phyloP scores from a whole-genome alignment of 352 stramenopile species.

The Phytophthora foliorum region DNA sequence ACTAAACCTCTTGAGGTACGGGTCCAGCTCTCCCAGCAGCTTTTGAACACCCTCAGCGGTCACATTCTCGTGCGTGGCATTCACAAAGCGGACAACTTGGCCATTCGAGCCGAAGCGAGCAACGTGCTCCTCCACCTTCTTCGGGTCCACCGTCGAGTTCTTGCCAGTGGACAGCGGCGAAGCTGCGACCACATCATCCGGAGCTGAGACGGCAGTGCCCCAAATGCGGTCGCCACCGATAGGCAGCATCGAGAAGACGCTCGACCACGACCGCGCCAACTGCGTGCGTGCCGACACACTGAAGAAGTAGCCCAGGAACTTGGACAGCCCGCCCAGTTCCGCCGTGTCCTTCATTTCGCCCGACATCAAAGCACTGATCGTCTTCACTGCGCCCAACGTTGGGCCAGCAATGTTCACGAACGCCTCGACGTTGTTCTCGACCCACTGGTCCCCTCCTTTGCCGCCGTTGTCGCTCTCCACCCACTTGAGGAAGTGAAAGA shows the following conservation, averaged over 20 bases:
- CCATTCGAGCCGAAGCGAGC: conserved; percentile 58
- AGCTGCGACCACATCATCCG: conserved; percentile 72
- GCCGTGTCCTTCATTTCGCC: conserved; percentile 97
- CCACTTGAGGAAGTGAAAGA: conserved; percentile 97
- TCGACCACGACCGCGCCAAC: conserved; percentile 79
- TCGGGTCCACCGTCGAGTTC: conserved; percentile 40
- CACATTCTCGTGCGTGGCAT: conserved; percentile 62
- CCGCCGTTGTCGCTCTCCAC: conserved; percentile 90
- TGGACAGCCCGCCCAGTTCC: conserved; percentile 87
- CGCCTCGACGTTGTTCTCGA: conserved; percentile 92
- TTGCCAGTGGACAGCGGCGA: conserved; percentile 54
- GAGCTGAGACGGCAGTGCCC: conserved; percentile 63
- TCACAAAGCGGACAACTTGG: conserved; percentile 64
- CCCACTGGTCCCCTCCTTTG: conserved; percentile 92
- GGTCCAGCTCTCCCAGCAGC: conserved; percentile 57
- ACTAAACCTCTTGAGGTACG: conserved; percentile 54
- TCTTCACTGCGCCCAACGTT: conserved; percentile 94
- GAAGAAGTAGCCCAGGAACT: conserved; percentile 89
- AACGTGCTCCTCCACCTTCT: conserved; percentile 56
- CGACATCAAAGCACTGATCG: conserved; percentile 92
- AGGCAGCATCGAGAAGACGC: conserved; percentile 93
- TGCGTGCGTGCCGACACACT: conserved; percentile 58
- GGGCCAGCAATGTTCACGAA: conserved; percentile 96
- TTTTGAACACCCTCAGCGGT: conserved; percentile 60
- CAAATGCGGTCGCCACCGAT: conserved; percentile 94